These are phyloP conservation scores for Tremella fuciformis DNA, from an alignment of 768 basidiomycete genomes.

Conservation along the genomic window DNA sequence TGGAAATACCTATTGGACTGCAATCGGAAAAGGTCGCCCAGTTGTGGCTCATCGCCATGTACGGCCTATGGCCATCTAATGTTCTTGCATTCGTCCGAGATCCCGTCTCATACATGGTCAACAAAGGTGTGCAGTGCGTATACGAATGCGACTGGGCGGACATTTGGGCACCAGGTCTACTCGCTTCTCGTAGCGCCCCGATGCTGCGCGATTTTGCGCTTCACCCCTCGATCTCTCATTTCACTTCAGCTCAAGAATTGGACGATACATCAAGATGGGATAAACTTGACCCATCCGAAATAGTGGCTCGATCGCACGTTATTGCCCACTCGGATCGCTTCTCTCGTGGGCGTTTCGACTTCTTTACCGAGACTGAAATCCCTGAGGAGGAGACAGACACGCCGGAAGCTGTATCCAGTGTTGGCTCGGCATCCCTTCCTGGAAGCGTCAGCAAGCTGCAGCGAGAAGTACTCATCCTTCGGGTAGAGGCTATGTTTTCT, in stretches of 20 bases:
- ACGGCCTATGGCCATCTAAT: conserved; percentile 90
- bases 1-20: conserved; percentile 40
- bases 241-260: conserved; percentile 65
- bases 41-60: conserved; percentile 55
- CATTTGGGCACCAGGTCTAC: conserved; percentile 65
- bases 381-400: conserved; percentile 1
- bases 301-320: conserved; percentile 33
- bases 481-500: conserved; percentile 33
- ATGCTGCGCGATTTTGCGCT: conserved; percentile 69
- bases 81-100: conserved; percentile 71
- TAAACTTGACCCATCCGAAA: conserved; percentile 49
- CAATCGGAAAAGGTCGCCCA: conserved; percentile 26
- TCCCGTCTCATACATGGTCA: conserved; percentile 64
- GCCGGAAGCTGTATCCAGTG: not conserved
- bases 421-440: not conserved
- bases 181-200: conserved; percentile 60
- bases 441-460: conserved; percentile 10
- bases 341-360: conserved; percentile 2
- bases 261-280: conserved; percentile 66
- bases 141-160: conserved; percentile 71
- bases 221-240: conserved; percentile 69
- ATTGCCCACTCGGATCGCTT: conserved; percentile 33
- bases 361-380: not conserved
- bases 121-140: conserved; percentile 59
- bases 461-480: conserved; percentile 35